These are phyloP conservation scores for Pythium guiyangense DNA, from an alignment of 352 stramenopile species.

Conservation along the genomic window DNA sequence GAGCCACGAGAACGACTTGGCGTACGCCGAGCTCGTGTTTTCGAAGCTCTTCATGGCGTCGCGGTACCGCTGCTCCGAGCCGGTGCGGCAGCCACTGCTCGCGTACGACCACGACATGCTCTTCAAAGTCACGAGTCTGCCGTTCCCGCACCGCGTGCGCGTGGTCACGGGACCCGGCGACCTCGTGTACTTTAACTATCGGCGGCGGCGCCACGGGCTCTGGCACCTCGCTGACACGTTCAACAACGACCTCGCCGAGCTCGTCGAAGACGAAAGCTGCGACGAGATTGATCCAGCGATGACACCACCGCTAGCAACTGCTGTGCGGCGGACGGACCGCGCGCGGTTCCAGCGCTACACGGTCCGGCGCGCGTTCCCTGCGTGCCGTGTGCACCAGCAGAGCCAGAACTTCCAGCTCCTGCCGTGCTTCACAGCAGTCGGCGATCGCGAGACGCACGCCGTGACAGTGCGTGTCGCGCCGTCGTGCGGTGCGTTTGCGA, in stretches of 20 bases:
- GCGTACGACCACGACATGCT: conserved; percentile 25
- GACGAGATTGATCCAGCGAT: background rate
- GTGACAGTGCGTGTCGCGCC: conserved; percentile 12
- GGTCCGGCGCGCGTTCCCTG: conserved; percentile 20
- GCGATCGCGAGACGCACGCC: conserved; percentile 7
- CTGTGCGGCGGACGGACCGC: background rate
- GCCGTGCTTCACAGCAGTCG: conserved; percentile 16
- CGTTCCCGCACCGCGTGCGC: conserved; percentile 16
- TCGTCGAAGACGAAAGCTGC: conserved; percentile 7
- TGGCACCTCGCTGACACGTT: conserved; percentile 17
- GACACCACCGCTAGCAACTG: background rate
- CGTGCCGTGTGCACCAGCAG: conserved; percentile 21
- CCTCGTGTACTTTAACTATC: conserved; percentile 17
- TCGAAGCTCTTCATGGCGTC: conserved; percentile 16
- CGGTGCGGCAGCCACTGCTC: conserved; percentile 21
- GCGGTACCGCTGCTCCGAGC: conserved; percentile 18
- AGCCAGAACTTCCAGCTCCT: conserved; percentile 19
- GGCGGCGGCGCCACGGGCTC: conserved; percentile 12
- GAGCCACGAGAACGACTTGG: conserved; percentile 15
- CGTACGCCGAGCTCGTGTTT: conserved; percentile 20
- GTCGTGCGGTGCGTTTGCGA: conserved; percentile 17
- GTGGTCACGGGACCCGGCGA: conserved; percentile 13
- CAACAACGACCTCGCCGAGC: conserved; percentile 17
- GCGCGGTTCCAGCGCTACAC: conserved; percentile 11
- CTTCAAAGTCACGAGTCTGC: conserved; percentile 10